Evolutionary conservation across 345 rosid species (phyloP).

Genomic region (Euphorbia lathyris): DNA sequence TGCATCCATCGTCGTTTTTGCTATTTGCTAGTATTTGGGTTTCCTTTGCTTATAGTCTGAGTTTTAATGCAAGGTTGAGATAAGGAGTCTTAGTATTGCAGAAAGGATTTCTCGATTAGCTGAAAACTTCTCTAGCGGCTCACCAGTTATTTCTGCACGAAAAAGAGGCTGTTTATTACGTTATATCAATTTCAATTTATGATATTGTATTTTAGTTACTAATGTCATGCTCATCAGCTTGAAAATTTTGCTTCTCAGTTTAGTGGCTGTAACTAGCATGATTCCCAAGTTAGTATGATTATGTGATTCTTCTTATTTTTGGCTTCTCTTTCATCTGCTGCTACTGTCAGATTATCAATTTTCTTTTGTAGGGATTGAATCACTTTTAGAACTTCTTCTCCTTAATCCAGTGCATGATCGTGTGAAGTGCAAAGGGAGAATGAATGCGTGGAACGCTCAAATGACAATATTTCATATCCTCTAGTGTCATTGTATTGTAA

Average conservation of each 20-base stretch:
- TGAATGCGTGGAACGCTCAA: no score
- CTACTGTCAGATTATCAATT: not conserved
- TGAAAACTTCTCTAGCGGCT: constrained; percentile 36
- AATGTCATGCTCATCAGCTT: not conserved
- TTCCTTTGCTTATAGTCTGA: constrained; percentile 19
- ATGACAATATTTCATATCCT: no score
- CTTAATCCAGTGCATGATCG: no score
- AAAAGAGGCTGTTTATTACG: constrained; percentile 47
- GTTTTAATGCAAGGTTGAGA: constrained; percentile 55
- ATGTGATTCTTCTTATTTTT: not conserved
- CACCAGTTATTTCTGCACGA: constrained; percentile 36
- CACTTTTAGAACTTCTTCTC: no score
- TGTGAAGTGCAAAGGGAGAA: no score
- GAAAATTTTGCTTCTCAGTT: constrained; percentile 27
- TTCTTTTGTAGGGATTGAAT: not conserved
- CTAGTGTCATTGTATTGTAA: no score
- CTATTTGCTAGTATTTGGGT: constrained; percentile 3
- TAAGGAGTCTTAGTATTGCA: constrained; percentile 74
- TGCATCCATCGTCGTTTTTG: constrained; percentile 8
- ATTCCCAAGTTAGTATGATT: constrained; percentile 27
- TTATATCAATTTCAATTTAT: not conserved
- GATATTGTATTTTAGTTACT: not conserved
- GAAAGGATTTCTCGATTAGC: constrained; percentile 48
- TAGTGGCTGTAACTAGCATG: constrained; percentile 31
- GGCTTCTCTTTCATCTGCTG: no score